These are phyloP conservation scores for Neonectria hederae DNA, from an alignment of 2,329 filamentous ascomycete species.

Conservation along the genomic window DNA sequence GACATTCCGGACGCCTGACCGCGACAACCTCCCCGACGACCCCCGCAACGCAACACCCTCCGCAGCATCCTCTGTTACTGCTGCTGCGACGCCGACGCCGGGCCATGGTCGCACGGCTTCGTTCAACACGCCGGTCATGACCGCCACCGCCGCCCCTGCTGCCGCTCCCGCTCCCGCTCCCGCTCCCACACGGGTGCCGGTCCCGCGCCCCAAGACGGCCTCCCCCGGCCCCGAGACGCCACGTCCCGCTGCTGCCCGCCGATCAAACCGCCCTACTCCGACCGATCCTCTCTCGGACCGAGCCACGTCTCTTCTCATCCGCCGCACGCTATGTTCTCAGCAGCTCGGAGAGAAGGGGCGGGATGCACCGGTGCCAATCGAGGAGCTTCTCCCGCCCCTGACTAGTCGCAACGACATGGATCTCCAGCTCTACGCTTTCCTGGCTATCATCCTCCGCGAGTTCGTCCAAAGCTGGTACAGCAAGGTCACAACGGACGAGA, in stretches of 20 bases:
- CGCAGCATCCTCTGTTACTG: background rate
- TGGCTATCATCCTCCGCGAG: slow-evolving; percentile 88
- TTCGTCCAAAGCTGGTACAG: slow-evolving; percentile 94
- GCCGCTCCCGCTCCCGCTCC: slow-evolving; percentile 19
- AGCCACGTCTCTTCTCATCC: slow-evolving; percentile 82
- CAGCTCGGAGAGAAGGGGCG: slow-evolving; percentile 67
- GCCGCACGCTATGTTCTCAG: slow-evolving; percentile 84
- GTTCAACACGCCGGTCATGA: slow-evolving; percentile 42
- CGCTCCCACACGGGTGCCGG: slow-evolving; percentile 33
- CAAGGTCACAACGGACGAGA: slow-evolving; percentile 89
- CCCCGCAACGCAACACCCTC: background rate
- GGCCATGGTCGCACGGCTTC: slow-evolving; percentile 41
- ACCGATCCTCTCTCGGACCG: slow-evolving; percentile 74
- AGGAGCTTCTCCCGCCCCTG: slow-evolving; percentile 86
- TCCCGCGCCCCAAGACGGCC: slow-evolving; percentile 37
- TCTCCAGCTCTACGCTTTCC: slow-evolving; percentile 89
- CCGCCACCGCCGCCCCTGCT: slow-evolving; percentile 33
- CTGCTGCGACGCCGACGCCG: slow-evolving; percentile 5
- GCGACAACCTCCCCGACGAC: slow-evolving; percentile 13
- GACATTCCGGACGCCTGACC: background rate
- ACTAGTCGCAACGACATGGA: slow-evolving; percentile 96
- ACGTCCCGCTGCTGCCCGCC: slow-evolving; percentile 43
- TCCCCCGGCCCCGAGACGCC: slow-evolving; percentile 37
- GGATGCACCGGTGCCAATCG: slow-evolving; percentile 65
- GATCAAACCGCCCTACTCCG: slow-evolving; percentile 46